These are phyloP conservation scores for Skeletonema costatum DNA, from an alignment of 108 stramenopile genomes.

Conservation along the genomic window DNA sequence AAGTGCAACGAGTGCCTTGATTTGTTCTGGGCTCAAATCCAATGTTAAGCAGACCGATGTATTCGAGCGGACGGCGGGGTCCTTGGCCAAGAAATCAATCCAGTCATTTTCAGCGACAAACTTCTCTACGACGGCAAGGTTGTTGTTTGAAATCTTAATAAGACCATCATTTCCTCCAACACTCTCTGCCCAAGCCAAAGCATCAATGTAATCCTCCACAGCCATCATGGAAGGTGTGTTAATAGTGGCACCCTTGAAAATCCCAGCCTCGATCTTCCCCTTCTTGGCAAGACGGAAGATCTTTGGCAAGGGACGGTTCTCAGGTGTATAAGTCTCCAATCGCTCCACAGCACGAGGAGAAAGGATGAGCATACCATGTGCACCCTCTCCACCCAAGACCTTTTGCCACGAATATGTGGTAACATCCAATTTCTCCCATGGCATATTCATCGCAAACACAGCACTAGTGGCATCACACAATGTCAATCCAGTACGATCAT, in stretches of 20 bases:
- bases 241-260: conserved; percentile 99
- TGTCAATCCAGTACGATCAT: conserved; percentile 92
- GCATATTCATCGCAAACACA: conserved; percentile 99
- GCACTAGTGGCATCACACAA: conserved; percentile 99
- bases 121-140: conserved; percentile 89
- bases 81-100: conserved; percentile 97
- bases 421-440: conserved; percentile 98
- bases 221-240: conserved; percentile 99
- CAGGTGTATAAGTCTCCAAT: conserved; percentile 93
- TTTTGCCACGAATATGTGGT: conserved; percentile 99
- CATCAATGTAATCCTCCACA: conserved; percentile 99
- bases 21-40: conserved; percentile 90
- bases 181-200: conserved; percentile 93
- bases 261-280: conserved; percentile 92
- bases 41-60: conserved; percentile 97
- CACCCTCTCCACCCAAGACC: conserved; percentile 99
- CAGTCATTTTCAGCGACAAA: conserved; percentile 95
- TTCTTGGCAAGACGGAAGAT: conserved; percentile 99
- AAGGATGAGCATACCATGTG: conserved; percentile 97
- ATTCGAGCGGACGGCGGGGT: conserved; percentile 92
- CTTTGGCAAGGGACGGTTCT: conserved; percentile 98
- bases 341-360: conserved; percentile 97
- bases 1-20: conserved; percentile 94
- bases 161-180: conserved; percentile 95
- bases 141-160: conserved; percentile 88